A percentile compares a stretch with the other conserved stretches of the same genome.
Evolutionary conservation across 768 basidiomycete genomes (phyloP).

Genomic region (Chalciporus pseudorubinellus): DNA sequence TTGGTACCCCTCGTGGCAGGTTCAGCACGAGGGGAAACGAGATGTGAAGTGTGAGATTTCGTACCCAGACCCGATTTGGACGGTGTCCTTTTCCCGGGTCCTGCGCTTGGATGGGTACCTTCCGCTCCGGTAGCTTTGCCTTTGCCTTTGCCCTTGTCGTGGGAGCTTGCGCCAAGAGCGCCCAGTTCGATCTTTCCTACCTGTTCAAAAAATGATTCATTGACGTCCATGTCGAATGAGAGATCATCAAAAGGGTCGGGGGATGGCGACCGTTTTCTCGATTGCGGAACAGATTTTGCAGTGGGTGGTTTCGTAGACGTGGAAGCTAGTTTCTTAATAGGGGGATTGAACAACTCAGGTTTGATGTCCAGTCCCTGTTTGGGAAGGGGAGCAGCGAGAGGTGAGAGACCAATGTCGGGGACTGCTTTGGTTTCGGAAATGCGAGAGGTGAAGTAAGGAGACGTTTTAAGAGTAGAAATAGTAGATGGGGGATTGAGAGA

Average conservation of each 20-base stretch:
- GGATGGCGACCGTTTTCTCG: slow-evolving; percentile 13
- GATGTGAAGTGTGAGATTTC: slow-evolving; percentile 7
- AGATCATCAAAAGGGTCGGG: slow-evolving; percentile 35
- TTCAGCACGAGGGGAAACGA: slow-evolving; percentile 14
- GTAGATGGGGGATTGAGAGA: slow-evolving; percentile 8
- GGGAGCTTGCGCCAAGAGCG: slow-evolving; percentile 10
- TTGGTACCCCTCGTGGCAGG: slow-evolving; percentile 9
- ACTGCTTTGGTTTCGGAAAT: slow-evolving; percentile 9
- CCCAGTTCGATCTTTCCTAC: slow-evolving; percentile 28
- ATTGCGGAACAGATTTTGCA: slow-evolving; percentile 1
- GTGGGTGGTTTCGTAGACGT: slow-evolving; percentile 8
- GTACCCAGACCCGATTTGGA: slow-evolving; percentile 17
- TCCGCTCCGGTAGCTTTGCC: slow-evolving; percentile 8
- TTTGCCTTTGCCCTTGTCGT: slow-evolving; percentile 22
- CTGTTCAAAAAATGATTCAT: slow-evolving; percentile 42
- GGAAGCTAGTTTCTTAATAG: slow-evolving; percentile 5
- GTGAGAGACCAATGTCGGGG: slow-evolving; percentile 31
- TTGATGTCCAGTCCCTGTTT: slow-evolving; percentile 27
- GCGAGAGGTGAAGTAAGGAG: slow-evolving; percentile 20
- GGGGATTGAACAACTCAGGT: slow-evolving; percentile 17
- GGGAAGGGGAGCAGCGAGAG: slow-evolving; percentile 22
- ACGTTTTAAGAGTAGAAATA: slow-evolving; percentile 8
- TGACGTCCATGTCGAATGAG: slow-evolving; percentile 34
- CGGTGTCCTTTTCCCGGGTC: slow-evolving; percentile 1
- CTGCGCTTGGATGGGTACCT: not conserved